Evolutionary conservation across 2,329 filamentous ascomycete species (phyloP).

Genomic region (Colletotrichum sp.): DNA sequence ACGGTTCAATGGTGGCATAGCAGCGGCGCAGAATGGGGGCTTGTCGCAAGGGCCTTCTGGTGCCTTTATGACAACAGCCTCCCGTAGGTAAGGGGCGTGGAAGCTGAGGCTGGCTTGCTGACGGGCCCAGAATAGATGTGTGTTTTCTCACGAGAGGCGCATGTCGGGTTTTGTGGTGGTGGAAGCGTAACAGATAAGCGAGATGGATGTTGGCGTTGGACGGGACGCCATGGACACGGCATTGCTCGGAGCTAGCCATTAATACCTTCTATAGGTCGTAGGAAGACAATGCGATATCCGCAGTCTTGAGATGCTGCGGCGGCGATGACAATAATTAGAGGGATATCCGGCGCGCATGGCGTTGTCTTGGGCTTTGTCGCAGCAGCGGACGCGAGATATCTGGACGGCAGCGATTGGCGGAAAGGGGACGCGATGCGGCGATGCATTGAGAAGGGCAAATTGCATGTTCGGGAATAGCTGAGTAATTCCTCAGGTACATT

Average conservation of each 20-base stretch:
- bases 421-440: not conserved
- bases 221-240: not conserved
- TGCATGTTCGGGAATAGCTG: not conserved
- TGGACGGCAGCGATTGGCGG: not conserved
- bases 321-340: not conserved
- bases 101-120: not conserved
- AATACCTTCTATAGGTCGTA: not conserved
- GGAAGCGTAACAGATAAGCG: not conserved
- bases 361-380: not conserved
- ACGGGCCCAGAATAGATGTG: conserved; percentile 5
- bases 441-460: conserved; percentile 17
- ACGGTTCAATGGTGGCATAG: not conserved
- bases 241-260: not conserved
- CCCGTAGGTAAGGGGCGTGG: not conserved
- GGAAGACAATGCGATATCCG: not conserved
- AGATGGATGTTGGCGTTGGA: not conserved
- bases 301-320: not conserved
- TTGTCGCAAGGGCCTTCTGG: not conserved
- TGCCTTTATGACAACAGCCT: not conserved
- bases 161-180: not conserved
- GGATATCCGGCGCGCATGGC: not conserved
- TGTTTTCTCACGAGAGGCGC: not conserved
- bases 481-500: conserved; percentile 6
- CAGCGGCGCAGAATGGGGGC: not conserved
- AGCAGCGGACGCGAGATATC: not conserved